These are phyloP conservation scores for Herpetomonas samuelpessoai DNA, from an alignment of 208 protist species.

Conservation along the genomic window DNA sequence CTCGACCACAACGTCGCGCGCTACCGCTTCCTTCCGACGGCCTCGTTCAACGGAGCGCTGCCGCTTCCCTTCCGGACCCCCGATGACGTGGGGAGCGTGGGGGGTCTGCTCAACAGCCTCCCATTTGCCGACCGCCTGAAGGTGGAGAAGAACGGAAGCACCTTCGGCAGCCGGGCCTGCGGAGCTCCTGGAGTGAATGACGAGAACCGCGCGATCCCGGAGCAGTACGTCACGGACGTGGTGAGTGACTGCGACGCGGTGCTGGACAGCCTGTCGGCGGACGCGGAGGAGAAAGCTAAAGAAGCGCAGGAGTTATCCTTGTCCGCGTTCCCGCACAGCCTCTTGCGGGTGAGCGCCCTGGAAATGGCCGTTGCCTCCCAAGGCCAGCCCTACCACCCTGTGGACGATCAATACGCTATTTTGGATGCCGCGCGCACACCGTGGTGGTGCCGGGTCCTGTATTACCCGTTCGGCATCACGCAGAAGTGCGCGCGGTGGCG, in stretches of 20 bases:
- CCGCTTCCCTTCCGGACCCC: conserved; percentile 30
- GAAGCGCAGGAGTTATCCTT: conserved; percentile 11
- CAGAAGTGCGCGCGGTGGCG: conserved; percentile 43
- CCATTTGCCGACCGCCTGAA: not conserved
- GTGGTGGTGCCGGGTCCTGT: conserved; percentile 67
- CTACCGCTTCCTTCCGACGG: conserved; percentile 42
- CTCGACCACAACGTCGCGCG: conserved; percentile 40
- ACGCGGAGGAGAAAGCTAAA: not conserved
- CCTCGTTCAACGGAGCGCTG: conserved; percentile 28
- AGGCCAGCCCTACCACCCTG: conserved; percentile 18
- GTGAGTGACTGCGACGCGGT: conserved; percentile 41
- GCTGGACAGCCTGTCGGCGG: conserved; percentile 34
- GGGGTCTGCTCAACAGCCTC: not conserved
- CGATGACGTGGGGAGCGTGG: not conserved
- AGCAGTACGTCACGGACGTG: conserved; percentile 47
- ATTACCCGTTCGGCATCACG: conserved; percentile 62
- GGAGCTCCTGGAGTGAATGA: conserved; percentile 42
- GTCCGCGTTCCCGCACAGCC: conserved; percentile 16
- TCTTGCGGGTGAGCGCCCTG: conserved; percentile 16
- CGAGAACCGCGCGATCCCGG: conserved; percentile 37
- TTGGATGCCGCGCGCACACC: conserved; percentile 53
- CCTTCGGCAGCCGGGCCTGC: conserved; percentile 35
- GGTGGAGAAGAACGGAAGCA: not conserved
- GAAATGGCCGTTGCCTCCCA: not conserved
- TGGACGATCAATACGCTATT: conserved; percentile 19